These are phyloP conservation scores for Salix dunnii DNA, from an alignment of 345 rosid species.

Conservation along the genomic window DNA sequence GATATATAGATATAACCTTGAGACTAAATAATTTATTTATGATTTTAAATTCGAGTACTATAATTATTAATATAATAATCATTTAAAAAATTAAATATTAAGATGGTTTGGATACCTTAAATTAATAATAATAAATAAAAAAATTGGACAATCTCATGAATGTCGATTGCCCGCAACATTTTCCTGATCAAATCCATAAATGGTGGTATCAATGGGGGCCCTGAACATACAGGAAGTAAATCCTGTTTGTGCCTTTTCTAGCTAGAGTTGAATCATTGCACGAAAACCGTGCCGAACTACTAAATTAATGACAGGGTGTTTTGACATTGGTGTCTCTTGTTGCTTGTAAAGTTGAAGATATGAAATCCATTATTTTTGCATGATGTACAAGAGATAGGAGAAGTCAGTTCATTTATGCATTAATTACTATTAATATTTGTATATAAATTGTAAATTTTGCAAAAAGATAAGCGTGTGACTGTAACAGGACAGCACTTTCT, in stretches of 20 bases:
- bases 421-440: too few species aligned
- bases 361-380: background rate
- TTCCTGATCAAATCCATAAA: background rate
- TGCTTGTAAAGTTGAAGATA: constrained; percentile 5
- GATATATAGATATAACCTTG: too few species aligned
- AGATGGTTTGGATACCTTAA: too few species aligned
- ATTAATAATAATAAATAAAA: too few species aligned
- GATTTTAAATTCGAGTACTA: too few species aligned
- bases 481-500: constrained; percentile 48
- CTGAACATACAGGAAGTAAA: background rate
- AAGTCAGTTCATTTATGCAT: background rate
- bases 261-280: constrained; percentile 13
- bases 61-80: too few species aligned
- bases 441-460: background rate
- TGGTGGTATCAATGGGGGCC: background rate
- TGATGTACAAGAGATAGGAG: too few species aligned
- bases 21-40: too few species aligned
- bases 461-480: constrained; percentile 8
- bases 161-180: background rate
- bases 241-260: background rate
- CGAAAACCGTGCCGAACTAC: constrained; percentile 12
- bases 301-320: background rate
- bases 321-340: background rate
- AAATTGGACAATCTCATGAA: too few species aligned
- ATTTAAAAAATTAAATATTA: too few species aligned